Percentiles rank a stretch among this genome's conserved stretches.
phyloP scores from a whole-genome alignment of 1,284 basidiomycete species.

The Cutaneotrichosporon dermatis region DNA sequence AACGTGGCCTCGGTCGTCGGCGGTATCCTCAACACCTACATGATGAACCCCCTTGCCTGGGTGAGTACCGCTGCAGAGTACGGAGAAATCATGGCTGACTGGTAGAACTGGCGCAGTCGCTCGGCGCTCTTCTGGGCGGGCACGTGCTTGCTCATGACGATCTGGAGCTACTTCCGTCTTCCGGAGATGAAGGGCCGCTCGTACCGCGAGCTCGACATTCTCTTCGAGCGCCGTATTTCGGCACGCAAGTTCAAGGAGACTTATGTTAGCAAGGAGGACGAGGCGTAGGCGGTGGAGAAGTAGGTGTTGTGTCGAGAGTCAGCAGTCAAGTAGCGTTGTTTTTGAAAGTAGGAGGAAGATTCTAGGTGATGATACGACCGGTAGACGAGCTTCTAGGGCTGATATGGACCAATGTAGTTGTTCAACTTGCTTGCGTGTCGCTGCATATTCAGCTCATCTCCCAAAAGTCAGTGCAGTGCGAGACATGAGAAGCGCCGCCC shows the following conservation, averaged over 20 bases:
- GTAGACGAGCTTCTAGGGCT: too few species aligned
- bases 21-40: constrained; percentile 20
- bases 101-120: constrained; percentile 25
- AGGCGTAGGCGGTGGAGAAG: background rate
- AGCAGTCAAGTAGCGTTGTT: too few species aligned
- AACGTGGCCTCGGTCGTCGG: constrained; percentile 30
- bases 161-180: constrained; percentile 26
- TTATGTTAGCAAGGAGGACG: constrained; percentile 22
- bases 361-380: too few species aligned
- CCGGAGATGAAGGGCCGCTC: constrained; percentile 42
- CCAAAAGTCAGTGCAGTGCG: too few species aligned
- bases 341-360: too few species aligned
- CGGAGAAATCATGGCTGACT: too few species aligned
- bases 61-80: too few species aligned
- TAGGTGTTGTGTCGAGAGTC: too few species aligned
- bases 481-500: too few species aligned
- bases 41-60: constrained; percentile 21
- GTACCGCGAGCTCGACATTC: constrained; percentile 47
- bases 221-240: constrained; percentile 42
- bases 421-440: too few species aligned
- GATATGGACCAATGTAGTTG: too few species aligned
- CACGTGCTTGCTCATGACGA: constrained; percentile 18
- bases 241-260: constrained; percentile 46
- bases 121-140: constrained; percentile 48
- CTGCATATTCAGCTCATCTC: too few species aligned